A percentile compares a stretch with the other conserved stretches of the same genome.
Evolutionary conservation across 257 asterid species (phyloP).

Genomic region (Scutellaria barbata): DNA sequence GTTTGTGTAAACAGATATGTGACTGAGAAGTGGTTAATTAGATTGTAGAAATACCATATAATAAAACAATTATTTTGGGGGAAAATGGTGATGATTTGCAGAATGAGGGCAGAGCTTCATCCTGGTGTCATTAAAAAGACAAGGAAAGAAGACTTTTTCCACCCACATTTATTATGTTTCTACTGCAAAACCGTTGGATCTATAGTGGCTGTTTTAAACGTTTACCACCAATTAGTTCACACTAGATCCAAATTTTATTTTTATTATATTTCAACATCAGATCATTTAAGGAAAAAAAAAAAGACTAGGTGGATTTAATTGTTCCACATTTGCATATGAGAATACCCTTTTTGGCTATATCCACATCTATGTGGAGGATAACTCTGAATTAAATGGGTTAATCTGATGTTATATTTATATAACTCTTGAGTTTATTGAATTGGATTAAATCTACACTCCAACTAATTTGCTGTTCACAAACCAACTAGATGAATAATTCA

Average conservation of each 20-base stretch:
- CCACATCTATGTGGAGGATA: too few species aligned
- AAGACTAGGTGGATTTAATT: too few species aligned
- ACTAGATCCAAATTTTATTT: not conserved
- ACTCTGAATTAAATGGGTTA: too few species aligned
- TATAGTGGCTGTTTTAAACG: not conserved
- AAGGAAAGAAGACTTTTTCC: slow-evolving; percentile 32
- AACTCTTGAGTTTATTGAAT: too few species aligned
- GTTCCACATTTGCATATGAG: too few species aligned
- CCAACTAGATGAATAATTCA: too few species aligned
- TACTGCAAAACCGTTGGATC: slow-evolving; percentile 31
- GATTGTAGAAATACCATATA: not conserved
- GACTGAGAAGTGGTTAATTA: not conserved
- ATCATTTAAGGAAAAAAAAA: too few species aligned
- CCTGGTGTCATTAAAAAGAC: not conserved
- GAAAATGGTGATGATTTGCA: slow-evolving; percentile 11
- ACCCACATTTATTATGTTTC: slow-evolving; percentile 35
- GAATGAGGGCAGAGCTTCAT: not conserved
- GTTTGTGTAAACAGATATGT: not conserved
- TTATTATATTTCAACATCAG: too few species aligned
- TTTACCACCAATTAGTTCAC: not conserved
- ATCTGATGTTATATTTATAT: too few species aligned
- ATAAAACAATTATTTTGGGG: not conserved
- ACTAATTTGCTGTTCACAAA: not conserved
- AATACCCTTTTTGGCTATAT: too few species aligned
- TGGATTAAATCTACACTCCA: not conserved